phyloP scores from a whole-genome alignment of 2,329 filamentous ascomycete genomes.

The Penicillium sumatraense region DNA sequence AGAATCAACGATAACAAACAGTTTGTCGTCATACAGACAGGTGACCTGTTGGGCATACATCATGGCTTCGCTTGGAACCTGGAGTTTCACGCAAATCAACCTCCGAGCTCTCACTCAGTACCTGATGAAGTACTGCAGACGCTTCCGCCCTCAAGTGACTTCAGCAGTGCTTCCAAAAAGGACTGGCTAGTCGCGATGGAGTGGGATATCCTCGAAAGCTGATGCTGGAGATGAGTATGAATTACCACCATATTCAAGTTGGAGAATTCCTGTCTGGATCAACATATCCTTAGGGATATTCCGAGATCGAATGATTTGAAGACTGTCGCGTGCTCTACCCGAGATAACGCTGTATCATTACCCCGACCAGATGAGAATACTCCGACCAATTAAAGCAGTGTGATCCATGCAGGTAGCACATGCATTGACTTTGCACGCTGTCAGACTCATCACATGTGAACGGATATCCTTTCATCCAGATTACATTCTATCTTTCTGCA shows the following conservation, averaged over 20 bases:
- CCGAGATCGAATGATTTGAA: neutral
- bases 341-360: constrained; percentile 24
- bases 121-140: neutral
- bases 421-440: neutral
- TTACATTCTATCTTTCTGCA: neutral
- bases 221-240: too few relatives aligned
- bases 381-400: too few relatives aligned
- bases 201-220: constrained; percentile 40
- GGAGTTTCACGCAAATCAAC: constrained; percentile 24
- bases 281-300: neutral
- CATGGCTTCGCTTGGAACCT: constrained; percentile 43
- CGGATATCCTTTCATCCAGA: neutral
- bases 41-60: constrained; percentile 36
- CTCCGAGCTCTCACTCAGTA: neutral
- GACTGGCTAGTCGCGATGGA: constrained; percentile 45
- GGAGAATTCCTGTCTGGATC: neutral
- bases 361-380: too few relatives aligned
- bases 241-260: neutral
- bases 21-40: constrained; percentile 14
- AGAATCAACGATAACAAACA: neutral
- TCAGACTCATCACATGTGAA: neutral
- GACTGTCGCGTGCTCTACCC: neutral
- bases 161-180: neutral
- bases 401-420: constrained; percentile 9
- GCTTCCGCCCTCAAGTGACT: neutral